Conservation (phyloP, 2,329 filamentous ascomycete species). For the Epichloe sp. region DNA sequence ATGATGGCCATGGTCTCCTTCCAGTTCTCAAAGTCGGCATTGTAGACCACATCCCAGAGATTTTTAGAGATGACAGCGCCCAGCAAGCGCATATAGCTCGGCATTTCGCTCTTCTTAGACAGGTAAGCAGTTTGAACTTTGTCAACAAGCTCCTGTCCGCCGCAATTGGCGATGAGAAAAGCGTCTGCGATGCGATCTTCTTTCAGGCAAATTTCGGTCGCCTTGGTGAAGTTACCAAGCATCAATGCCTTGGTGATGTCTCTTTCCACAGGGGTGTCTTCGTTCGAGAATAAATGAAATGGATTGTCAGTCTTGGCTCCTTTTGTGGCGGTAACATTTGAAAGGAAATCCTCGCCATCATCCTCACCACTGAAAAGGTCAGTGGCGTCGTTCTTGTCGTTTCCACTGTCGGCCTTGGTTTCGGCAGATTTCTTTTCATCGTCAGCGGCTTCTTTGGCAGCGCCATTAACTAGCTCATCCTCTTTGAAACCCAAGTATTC, state of each 20-base stretch:
- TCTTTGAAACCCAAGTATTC: slow-evolving; percentile 82
- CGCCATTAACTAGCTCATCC: slow-evolving; percentile 38
- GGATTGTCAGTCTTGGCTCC: slow-evolving; percentile 88
- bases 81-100: slow-evolving; percentile 84
- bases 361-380: slow-evolving; percentile 61
- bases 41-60: slow-evolving; percentile 95
- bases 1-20: slow-evolving; percentile 93
- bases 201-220: slow-evolving; percentile 75
- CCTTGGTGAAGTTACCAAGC: slow-evolving; percentile 80
- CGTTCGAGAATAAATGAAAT: slow-evolving; percentile 76
- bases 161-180: slow-evolving; percentile 95
- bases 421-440: slow-evolving; percentile 15
- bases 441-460: slow-evolving; percentile 18
- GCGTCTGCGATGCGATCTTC: slow-evolving; percentile 89
- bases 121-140: slow-evolving; percentile 90
- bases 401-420: slow-evolving; percentile 19
- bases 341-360: slow-evolving; percentile 74
- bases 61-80: slow-evolving; percentile 92
- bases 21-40: slow-evolving; percentile 86
- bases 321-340: slow-evolving; percentile 74
- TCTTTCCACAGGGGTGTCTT: slow-evolving; percentile 75
- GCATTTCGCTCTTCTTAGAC: slow-evolving; percentile 64
- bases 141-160: slow-evolving; percentile 82
- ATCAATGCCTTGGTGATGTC: slow-evolving; percentile 78
- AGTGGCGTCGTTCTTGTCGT: slow-evolving; percentile 49